Base-by-base conservation (phyloP, 2,329 filamentous ascomycete species). In the Alternaria alternata region DNA sequence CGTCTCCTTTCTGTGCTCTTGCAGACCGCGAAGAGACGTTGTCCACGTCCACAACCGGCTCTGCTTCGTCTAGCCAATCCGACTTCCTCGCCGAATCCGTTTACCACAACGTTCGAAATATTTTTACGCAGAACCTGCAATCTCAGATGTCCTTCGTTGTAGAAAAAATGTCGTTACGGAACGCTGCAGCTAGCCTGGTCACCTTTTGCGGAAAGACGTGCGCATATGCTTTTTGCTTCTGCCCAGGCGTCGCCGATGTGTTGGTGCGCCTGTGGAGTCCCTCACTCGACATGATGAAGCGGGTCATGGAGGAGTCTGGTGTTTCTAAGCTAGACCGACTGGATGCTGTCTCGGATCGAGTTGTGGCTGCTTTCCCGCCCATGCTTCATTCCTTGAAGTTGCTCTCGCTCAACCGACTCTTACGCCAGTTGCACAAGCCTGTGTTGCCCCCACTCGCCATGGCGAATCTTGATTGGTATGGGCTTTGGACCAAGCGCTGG, bases 201-300 rank as follows among this genome's bases (percentile, higher is more conserved):
- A 90, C 91, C 30, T 97, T 97, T 75, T 93, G 92, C 54, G 94
- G 92, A 61, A 96, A 95, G 79, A 92, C 93, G 4, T 94, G 91
- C 72, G 93, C 94, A 2, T 97, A 96, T 77, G 93, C 92, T 30
- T 97, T 96, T 78, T 95, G 94, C 80, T 97, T 96, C 72, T 94
- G 92, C 28, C 92, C 93, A 0, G 92, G 92, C 5, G 87, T 96
- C 55, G 91, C 92, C 7, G 93, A 96, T 72, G 87, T 96, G 51
- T 83, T 97, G 49, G 87, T 94, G 26, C 88, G 93, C 16, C 81
- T 97, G 5, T 97, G 94, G 93, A 88, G 87, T 38, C 83, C 92
- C 20, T 87, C 88, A 3, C 81, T 89, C 4, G 88, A 89, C 58
- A 81, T 88, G 42, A 84, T 96, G 72, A 87, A 91, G 64, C 88